phyloP scores from a whole-genome alignment of 2,329 filamentous ascomycete genomes.

The Monilinia laxa region DNA sequence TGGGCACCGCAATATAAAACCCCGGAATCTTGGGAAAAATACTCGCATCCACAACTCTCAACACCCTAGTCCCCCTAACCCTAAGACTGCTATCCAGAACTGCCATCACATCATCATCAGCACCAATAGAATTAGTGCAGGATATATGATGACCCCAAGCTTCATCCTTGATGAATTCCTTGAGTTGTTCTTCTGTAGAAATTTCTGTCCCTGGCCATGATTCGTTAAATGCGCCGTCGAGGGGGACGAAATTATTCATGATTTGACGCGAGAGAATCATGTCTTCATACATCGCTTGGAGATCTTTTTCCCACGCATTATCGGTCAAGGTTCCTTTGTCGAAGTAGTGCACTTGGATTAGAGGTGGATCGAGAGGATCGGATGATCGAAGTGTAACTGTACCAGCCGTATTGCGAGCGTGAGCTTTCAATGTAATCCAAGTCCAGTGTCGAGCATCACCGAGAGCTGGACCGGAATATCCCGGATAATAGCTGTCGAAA shows the following conservation, averaged over 20 bases:
- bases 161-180: constrained; percentile 50
- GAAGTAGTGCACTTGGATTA: constrained; percentile 63
- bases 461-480: constrained; percentile 46
- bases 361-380: constrained; percentile 62
- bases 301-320: constrained; percentile 24
- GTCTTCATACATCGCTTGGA: constrained; percentile 28
- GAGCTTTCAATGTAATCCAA: constrained; percentile 48
- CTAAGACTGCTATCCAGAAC: constrained; percentile 45
- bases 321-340: constrained; percentile 24
- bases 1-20: constrained; percentile 51
- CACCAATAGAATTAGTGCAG: constrained; percentile 52
- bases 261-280: constrained; percentile 33
- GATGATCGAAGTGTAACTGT: constrained; percentile 59
- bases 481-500: constrained; percentile 39
- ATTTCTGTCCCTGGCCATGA: constrained; percentile 44
- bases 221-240: constrained; percentile 45
- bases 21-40: constrained; percentile 54
- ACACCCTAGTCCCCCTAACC: constrained; percentile 38
- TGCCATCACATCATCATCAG: constrained; percentile 49
- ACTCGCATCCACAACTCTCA: constrained; percentile 61
- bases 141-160: constrained; percentile 59
- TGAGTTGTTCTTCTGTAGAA: constrained; percentile 43
- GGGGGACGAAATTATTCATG: constrained; percentile 45
- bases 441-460: constrained; percentile 37
- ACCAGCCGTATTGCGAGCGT: constrained; percentile 61